These are phyloP conservation scores for Cladosporium velox DNA, from an alignment of 2,329 filamentous ascomycete genomes.

Conservation along the genomic window DNA sequence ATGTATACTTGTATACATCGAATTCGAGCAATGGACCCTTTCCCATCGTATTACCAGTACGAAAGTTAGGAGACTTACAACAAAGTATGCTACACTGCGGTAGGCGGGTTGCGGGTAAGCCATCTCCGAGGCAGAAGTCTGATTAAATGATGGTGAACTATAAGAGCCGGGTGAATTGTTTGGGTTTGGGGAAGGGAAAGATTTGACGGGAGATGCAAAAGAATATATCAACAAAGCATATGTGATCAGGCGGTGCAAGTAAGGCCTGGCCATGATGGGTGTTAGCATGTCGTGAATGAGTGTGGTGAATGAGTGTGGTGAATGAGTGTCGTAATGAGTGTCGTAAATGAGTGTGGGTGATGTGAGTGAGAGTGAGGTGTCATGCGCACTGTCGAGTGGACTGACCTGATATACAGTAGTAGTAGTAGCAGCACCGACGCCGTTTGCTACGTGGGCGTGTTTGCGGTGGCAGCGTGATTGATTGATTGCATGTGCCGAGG, in stretches of 20 bases:
- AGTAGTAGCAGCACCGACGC: not conserved
- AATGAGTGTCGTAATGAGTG: not conserved
- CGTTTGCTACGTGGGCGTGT: not conserved
- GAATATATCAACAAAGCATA: conserved; percentile 15
- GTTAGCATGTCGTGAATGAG: not conserved
- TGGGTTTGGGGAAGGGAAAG: conserved; percentile 1
- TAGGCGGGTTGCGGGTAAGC: conserved; percentile 6
- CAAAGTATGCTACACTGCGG: conserved; percentile 18
- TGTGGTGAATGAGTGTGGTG: not conserved
- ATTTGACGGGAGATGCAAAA: not conserved
- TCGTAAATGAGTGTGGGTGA: not conserved
- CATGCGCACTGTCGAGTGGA: conserved; percentile 10
- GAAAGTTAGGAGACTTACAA: conserved; percentile 6
- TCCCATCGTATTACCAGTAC: not conserved
- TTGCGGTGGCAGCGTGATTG: not conserved
- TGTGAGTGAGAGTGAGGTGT: not conserved
- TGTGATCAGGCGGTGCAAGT: conserved; percentile 16
- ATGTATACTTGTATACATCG: not conserved
- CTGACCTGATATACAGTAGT: not conserved
- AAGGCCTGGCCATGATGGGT: conserved; percentile 18
- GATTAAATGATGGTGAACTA: not conserved
- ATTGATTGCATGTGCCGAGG: conserved; percentile 1
- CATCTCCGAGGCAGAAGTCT: conserved; percentile 3
- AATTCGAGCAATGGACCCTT: not conserved
- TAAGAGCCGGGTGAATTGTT: not conserved